A percentile compares a stretch with the other conserved stretches of the same genome.
phyloP scores from a whole-genome alignment of 768 basidiomycete species.

The Rhizopogon rudus region DNA sequence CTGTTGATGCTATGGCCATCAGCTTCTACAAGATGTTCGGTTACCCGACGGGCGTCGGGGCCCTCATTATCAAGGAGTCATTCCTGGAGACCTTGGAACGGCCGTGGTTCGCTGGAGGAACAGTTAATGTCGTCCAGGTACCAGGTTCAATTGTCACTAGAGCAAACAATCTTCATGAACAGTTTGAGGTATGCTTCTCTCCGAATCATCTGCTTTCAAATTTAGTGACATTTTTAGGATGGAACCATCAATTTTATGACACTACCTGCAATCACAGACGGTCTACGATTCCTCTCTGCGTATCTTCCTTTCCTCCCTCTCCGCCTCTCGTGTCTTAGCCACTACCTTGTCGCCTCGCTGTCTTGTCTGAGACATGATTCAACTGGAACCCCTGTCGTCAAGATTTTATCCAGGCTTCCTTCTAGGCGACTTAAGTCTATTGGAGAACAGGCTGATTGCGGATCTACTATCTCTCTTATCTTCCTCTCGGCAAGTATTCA shows the following conservation, averaged over 20 bases:
- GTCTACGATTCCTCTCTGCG: conserved; percentile 69
- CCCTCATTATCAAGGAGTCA: conserved; percentile 66
- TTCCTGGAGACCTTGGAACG: conserved; percentile 58
- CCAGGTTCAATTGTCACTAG: conserved; percentile 67
- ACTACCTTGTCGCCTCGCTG: conserved; percentile 55
- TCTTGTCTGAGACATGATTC: conserved; percentile 56
- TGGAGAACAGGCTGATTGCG: conserved; percentile 62
- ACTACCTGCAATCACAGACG: conserved; percentile 73
- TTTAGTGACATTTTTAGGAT: conserved; percentile 43
- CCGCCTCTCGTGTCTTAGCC: conserved; percentile 64
- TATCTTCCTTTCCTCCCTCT: conserved; percentile 78
- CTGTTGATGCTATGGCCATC: conserved; percentile 78
- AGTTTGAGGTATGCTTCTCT: conserved; percentile 59
- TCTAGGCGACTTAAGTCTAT: conserved; percentile 46
- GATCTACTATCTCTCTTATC: conserved; percentile 58
- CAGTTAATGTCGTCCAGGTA: conserved; percentile 78
- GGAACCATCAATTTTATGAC: conserved; percentile 82
- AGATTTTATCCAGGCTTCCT: conserved; percentile 63
- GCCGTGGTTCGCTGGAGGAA: conserved; percentile 85
- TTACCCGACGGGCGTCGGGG: conserved; percentile 81
- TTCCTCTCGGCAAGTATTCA: conserved; percentile 52
- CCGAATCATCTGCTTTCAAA: neutral
- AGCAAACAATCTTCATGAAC: conserved; percentile 56
- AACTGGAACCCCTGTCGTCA: conserved; percentile 55
- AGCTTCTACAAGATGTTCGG: conserved; percentile 93